Evolutionary conservation across 495 filamentous ascomycete genomes (phyloP).

Genomic region (Hyaloscypha finlandica): DNA sequence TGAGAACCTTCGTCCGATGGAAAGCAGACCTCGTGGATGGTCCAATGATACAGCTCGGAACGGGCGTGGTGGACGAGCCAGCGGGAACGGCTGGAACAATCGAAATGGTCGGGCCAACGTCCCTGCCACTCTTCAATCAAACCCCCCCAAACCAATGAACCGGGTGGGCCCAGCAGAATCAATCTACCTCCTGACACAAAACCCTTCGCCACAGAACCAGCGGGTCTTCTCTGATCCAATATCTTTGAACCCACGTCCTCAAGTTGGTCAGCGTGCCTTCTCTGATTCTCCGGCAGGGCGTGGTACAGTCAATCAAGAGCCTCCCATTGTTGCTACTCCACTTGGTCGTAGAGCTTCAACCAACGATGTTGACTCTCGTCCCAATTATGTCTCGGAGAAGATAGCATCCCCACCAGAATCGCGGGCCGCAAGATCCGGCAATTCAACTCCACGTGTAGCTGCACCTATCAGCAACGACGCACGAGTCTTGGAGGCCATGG

Average conservation of each 20-base stretch:
- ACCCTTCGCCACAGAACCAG: neutral
- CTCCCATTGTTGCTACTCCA: neutral
- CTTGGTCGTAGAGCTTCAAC: neutral
- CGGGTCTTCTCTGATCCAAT: neutral
- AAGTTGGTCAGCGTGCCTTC: neutral
- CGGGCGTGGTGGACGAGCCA: slow-evolving; percentile 3
- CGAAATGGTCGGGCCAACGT: slow-evolving; percentile 10
- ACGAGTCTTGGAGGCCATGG: neutral
- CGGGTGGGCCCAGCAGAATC: neutral
- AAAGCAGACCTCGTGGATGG: slow-evolving; percentile 15
- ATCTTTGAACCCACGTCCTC: neutral
- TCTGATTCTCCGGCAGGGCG: neutral
- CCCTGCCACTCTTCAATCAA: slow-evolving; percentile 1
- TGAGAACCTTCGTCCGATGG: neutral
- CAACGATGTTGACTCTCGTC: neutral
- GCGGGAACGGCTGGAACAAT: slow-evolving; percentile 3
- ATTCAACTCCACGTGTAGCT: neutral
- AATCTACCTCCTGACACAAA: slow-evolving; percentile 2
- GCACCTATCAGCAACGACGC: neutral
- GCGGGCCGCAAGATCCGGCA: neutral
- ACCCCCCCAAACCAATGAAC: neutral
- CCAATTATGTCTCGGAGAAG: neutral
- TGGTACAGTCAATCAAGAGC: neutral
- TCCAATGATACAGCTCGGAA: slow-evolving; percentile 19
- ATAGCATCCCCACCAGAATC: neutral